phyloP scores from a whole-genome alignment of 345 rosid species.

The Aquilaria sinensis region DNA sequence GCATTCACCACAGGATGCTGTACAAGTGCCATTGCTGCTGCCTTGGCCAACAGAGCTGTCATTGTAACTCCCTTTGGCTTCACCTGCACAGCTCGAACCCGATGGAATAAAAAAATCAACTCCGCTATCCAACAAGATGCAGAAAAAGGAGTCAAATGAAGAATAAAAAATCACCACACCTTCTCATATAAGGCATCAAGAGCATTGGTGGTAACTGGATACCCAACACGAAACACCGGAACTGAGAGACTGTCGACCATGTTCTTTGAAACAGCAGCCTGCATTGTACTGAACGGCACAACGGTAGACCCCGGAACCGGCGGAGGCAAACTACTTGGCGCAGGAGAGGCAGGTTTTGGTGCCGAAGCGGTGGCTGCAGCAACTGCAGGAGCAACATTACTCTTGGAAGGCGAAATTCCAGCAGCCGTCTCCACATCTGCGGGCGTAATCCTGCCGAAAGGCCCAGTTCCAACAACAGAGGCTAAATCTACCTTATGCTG shows the following conservation, averaged over 20 bases:
- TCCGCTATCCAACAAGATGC: background rate
- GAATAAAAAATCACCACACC: conserved; percentile 31
- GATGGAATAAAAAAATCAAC: background rate
- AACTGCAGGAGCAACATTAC: conserved; percentile 20
- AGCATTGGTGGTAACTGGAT: conserved; percentile 72
- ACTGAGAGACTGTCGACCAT: conserved; percentile 85
- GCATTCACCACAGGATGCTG: conserved; percentile 94
- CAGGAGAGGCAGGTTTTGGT: conserved; percentile 16
- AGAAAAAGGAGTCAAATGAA: background rate
- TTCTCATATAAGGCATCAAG: conserved; percentile 81
- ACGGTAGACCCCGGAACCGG: conserved; percentile 61
- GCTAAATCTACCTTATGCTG: conserved; percentile 74
- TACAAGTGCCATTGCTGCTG: conserved; percentile 88
- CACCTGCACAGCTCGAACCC: conserved; percentile 37
- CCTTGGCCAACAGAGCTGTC: conserved; percentile 93
- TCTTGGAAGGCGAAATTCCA: conserved; percentile 55
- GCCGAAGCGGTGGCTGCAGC: conserved; percentile 30
- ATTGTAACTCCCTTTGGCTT: conserved; percentile 94
- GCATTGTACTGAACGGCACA: conserved; percentile 91
- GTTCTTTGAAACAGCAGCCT: conserved; percentile 77
- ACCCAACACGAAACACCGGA: conserved; percentile 90
- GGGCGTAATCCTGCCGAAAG: conserved; percentile 71
- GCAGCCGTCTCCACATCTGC: conserved; percentile 74
- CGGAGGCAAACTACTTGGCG: conserved; percentile 24
- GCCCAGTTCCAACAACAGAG: conserved; percentile 70